Conservation (phyloP, 148 eudicot genomes). For the Chenopodium formosanum region DNA sequence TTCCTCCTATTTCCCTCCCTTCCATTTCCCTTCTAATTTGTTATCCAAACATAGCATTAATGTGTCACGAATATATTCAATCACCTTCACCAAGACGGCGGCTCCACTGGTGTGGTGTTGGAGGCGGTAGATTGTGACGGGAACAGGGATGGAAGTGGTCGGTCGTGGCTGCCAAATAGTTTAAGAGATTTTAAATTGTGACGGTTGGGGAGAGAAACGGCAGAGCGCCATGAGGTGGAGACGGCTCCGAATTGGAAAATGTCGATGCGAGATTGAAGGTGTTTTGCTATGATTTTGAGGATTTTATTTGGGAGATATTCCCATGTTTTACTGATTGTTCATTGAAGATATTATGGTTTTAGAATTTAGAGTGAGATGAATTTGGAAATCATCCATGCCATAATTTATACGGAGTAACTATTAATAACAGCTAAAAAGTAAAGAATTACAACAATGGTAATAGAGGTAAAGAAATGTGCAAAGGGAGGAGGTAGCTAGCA, state of each 20-base stretch:
- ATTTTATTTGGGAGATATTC: background rate
- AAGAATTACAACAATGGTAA: too few relatives aligned
- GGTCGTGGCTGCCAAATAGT: background rate
- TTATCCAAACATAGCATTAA: background rate
- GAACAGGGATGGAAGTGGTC: background rate
- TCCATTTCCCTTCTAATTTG: too few relatives aligned
- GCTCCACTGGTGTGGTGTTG: background rate
- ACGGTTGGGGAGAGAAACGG: background rate
- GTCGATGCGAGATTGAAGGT: background rate
- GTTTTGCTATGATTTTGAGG: background rate
- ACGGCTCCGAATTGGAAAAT: background rate
- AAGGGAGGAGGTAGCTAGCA: too few relatives aligned
- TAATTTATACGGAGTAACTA: too few relatives aligned
- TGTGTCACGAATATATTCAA: background rate
- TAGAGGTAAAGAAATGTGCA: too few relatives aligned
- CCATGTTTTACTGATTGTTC: background rate
- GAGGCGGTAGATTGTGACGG: background rate
- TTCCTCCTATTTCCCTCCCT: too few relatives aligned
- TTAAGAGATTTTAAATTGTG: too few relatives aligned
- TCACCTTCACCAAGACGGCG: background rate
- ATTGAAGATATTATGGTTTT: too few relatives aligned
- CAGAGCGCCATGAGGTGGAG: background rate
- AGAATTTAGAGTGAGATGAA: too few relatives aligned
- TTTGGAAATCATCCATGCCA: too few relatives aligned
- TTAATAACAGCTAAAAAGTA: too few relatives aligned